A percentile compares a stretch with the other conserved stretches of the same genome.
Conservation (phyloP, 345 rosid genomes). For the Rhodamnia rubescens region DNA sequence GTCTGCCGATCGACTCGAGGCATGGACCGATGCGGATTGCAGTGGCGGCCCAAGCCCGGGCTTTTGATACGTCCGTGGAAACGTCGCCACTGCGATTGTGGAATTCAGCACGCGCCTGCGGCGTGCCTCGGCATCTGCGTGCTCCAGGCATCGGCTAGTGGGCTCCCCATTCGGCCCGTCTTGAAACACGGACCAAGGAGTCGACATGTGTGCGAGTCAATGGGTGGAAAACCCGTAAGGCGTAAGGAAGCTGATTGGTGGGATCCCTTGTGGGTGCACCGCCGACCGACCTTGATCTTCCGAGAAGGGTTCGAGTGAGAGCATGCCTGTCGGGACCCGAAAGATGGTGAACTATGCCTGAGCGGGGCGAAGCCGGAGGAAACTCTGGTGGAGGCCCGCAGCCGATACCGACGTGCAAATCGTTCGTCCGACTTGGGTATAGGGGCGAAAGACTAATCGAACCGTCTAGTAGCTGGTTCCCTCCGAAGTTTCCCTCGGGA, state of each 20-base stretch:
- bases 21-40: not conserved
- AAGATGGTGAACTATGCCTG: too few relatives aligned
- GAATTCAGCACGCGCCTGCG: too few relatives aligned
- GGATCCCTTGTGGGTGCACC: too few relatives aligned
- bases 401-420: not conserved
- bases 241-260: too few relatives aligned
- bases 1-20: not conserved
- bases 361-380: too few relatives aligned
- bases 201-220: not conserved
- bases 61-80: too few relatives aligned
- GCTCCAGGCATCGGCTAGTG: slow-evolving; percentile 3
- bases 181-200: slow-evolving; percentile 48
- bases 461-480: slow-evolving; percentile 49
- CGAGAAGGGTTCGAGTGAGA: too few relatives aligned
- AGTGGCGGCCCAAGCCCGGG: not conserved
- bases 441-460: slow-evolving; percentile 34
- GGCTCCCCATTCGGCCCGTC: slow-evolving; percentile 30
- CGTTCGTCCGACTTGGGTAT: not conserved
- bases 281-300: too few relatives aligned
- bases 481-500: not conserved
- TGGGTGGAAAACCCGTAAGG: too few relatives aligned
- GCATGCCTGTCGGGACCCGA: too few relatives aligned
- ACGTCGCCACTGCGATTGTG: too few relatives aligned
- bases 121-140: not conserved
- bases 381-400: too few relatives aligned